A percentile compares a stretch with the other conserved stretches of the same genome.
Conservation (phyloP, 2,329 filamentous ascomycete genomes). For the Acrocalymma vagum region DNA sequence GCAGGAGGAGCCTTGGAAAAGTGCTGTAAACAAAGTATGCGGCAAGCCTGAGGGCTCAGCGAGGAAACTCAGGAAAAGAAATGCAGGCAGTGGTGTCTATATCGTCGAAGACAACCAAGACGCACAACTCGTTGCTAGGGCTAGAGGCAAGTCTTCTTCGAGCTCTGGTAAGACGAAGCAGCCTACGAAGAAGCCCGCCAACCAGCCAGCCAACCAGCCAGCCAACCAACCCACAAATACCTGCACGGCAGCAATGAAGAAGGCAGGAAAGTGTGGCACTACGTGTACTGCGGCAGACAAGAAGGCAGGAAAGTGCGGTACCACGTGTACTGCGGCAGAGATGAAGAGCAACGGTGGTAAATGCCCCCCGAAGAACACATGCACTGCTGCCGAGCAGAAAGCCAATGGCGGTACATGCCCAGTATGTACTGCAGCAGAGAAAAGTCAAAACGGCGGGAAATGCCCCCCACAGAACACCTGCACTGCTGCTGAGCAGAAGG, state of each 20-base stretch:
- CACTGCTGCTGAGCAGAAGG: slow-evolving; percentile 1
- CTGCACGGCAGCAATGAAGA: slow-evolving; percentile 4
- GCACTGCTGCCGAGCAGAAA: too few relatives aligned
- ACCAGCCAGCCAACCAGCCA: slow-evolving; percentile 1
- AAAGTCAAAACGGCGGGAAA: background rate
- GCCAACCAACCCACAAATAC: slow-evolving; percentile 3
- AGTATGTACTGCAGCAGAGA: too few relatives aligned
- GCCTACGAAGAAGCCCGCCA: slow-evolving; percentile 4
- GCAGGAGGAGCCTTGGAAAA: slow-evolving; percentile 3
- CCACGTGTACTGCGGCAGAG: background rate
- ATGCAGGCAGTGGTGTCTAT: slow-evolving; percentile 6
- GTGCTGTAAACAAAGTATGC: slow-evolving; percentile 1
- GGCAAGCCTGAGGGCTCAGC: slow-evolving; percentile 2
- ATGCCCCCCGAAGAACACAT: slow-evolving; percentile 1
- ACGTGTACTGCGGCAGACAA: slow-evolving; percentile 1
- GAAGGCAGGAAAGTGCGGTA: background rate
- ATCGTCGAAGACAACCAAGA: slow-evolving; percentile 2
- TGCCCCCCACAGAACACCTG: background rate
- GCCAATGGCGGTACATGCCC: too few relatives aligned
- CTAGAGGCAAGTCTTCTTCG: slow-evolving; percentile 5
- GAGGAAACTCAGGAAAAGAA: slow-evolving; percentile 6
- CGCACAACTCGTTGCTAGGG: slow-evolving; percentile 3
- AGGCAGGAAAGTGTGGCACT: slow-evolving; percentile 7
- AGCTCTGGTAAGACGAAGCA: too few relatives aligned
- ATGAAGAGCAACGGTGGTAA: too few relatives aligned